These are phyloP conservation scores for Poterioochromonas sp. DNA, from an alignment of 352 stramenopile species.

Conservation along the genomic window DNA sequence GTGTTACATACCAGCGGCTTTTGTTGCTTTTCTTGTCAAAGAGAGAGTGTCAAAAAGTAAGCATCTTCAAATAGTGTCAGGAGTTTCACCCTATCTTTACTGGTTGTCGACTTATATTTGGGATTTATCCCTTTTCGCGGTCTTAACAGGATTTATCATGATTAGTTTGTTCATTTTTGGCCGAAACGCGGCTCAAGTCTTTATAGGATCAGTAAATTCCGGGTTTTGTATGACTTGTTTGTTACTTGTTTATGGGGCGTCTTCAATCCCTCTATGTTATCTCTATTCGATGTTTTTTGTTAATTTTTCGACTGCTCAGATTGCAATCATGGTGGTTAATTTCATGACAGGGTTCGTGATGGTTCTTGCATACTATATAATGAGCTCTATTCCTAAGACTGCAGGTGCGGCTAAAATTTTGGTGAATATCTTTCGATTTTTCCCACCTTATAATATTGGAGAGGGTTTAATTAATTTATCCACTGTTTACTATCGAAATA, in stretches of 20 bases:
- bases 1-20: slow-evolving; percentile 69
- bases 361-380: slow-evolving; percentile 13
- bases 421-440: slow-evolving; percentile 57
- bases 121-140: slow-evolving; percentile 22
- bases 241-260: slow-evolving; percentile 53
- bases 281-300: slow-evolving; percentile 52
- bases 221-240: slow-evolving; percentile 20
- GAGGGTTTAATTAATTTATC: slow-evolving; percentile 47
- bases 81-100: slow-evolving; percentile 62
- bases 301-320: slow-evolving; percentile 56
- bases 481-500: slow-evolving; percentile 36
- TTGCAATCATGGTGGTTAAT: slow-evolving; percentile 52
- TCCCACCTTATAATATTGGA: slow-evolving; percentile 50
- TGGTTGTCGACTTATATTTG: slow-evolving; percentile 59
- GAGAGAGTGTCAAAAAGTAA: slow-evolving; percentile 68
- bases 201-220: slow-evolving; percentile 31
- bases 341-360: slow-evolving; percentile 53
- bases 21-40: slow-evolving; percentile 75
- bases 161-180: slow-evolving; percentile 40
- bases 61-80: slow-evolving; percentile 72
- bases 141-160: slow-evolving; percentile 43
- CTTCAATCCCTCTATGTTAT: slow-evolving; percentile 53
- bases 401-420: slow-evolving; percentile 49
- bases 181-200: slow-evolving; percentile 34
- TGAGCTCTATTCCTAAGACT: not conserved